Evolutionary conservation across 2,329 filamentous ascomycete genomes (phyloP).

Genomic region (Colletotrichum sp.): DNA sequence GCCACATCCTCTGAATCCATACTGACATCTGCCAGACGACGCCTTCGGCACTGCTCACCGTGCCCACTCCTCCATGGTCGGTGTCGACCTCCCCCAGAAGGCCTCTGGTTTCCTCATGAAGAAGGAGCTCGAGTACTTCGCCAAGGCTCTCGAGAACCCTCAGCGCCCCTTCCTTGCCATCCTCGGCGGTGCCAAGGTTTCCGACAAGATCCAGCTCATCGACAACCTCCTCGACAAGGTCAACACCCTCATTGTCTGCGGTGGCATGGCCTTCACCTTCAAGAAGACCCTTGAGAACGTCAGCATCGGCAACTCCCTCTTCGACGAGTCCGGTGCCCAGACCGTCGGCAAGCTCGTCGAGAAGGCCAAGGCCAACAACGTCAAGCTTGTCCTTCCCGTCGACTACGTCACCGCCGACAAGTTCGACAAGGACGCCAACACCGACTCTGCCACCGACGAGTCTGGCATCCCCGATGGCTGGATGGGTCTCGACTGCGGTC

Average conservation of each 20-base stretch:
- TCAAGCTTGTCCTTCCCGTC: slow-evolving; percentile 91
- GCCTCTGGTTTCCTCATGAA: slow-evolving; percentile 98
- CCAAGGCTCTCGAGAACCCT: slow-evolving; percentile 91
- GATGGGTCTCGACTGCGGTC: slow-evolving; percentile 96
- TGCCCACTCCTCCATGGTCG: slow-evolving; percentile 99
- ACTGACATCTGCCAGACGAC: slow-evolving; percentile 69
- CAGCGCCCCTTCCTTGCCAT: slow-evolving; percentile 98
- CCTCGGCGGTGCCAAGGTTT: slow-evolving; percentile 96
- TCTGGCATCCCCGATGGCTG: slow-evolving; percentile 94
- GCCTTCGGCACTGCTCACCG: slow-evolving; percentile 98
- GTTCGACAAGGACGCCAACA: slow-evolving; percentile 84
- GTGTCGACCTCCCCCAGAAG: slow-evolving; percentile 93
- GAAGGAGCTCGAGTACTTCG: slow-evolving; percentile 99
- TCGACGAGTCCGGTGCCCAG: slow-evolving; percentile 93
- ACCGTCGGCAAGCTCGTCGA: slow-evolving; percentile 86
- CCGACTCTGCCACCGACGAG: slow-evolving; percentile 81
- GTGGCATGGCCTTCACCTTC: slow-evolving; percentile 99
- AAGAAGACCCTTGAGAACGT: slow-evolving; percentile 97
- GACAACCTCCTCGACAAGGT: slow-evolving; percentile 99
- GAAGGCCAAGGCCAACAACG: slow-evolving; percentile 96
- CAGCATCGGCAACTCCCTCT: slow-evolving; percentile 88
- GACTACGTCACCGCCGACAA: slow-evolving; percentile 98
- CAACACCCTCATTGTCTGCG: slow-evolving; percentile 94
- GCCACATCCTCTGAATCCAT: not conserved
- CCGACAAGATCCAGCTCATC: slow-evolving; percentile 99